These are phyloP conservation scores for Phaffomyces thermotolerans DNA, from an alignment of 805 yeast genomes.

Conservation along the genomic window DNA sequence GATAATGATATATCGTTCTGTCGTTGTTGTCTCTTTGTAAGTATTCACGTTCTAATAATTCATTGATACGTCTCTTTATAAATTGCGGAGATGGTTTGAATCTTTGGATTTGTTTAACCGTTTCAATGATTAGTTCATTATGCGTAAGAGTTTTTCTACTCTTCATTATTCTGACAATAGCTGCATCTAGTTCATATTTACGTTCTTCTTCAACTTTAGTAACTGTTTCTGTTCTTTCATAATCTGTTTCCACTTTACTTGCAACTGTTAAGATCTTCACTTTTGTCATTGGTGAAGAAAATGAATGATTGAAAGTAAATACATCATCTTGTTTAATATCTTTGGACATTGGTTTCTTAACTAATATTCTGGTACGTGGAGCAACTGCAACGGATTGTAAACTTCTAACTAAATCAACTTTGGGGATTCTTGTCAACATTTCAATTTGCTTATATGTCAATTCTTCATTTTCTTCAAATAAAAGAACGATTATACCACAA, in stretches of 20 bases:
- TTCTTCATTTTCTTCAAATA: slow-evolving; percentile 53
- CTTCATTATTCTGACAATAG: slow-evolving; percentile 84
- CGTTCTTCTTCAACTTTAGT: slow-evolving; percentile 56
- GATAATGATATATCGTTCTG: slow-evolving; percentile 53
- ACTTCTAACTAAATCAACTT: slow-evolving; percentile 64
- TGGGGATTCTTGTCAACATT: slow-evolving; percentile 64
- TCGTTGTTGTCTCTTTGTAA: slow-evolving; percentile 62
- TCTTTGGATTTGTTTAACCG: slow-evolving; percentile 52
- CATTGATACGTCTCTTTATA: slow-evolving; percentile 68
- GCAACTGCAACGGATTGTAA: slow-evolving; percentile 81
- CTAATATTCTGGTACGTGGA: slow-evolving; percentile 67
- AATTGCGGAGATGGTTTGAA: slow-evolving; percentile 63
- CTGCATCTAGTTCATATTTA: slow-evolving; percentile 69
- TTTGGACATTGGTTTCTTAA: slow-evolving; percentile 68
- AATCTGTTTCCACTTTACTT: slow-evolving; percentile 41
- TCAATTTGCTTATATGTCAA: slow-evolving; percentile 57
- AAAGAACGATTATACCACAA: slow-evolving; percentile 69
- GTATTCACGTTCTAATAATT: slow-evolving; percentile 74
- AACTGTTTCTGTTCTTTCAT: slow-evolving; percentile 36
- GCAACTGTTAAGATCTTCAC: slow-evolving; percentile 66
- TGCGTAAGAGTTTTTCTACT: slow-evolving; percentile 55
- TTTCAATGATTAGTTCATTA: slow-evolving; percentile 60
- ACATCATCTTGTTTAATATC: slow-evolving; percentile 57
- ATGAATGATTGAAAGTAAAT: slow-evolving; percentile 61
- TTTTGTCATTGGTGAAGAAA: slow-evolving; percentile 58